These are phyloP conservation scores for Emericellopsis cladophorae DNA, from an alignment of 2,329 filamentous ascomycete genomes.

Conservation along the genomic window DNA sequence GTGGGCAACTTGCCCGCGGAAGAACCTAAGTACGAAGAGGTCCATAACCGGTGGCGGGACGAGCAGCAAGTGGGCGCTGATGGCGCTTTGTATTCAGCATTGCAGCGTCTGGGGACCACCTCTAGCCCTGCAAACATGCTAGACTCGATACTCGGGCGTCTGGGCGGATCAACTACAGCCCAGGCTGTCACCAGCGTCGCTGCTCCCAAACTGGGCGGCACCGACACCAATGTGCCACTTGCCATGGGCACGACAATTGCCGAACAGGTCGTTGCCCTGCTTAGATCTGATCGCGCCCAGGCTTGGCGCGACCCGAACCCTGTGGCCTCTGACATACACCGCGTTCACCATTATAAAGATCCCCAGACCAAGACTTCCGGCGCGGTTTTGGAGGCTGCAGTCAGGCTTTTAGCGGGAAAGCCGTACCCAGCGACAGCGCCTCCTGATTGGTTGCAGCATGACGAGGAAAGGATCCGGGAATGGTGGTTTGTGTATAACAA, in stretches of 20 bases:
- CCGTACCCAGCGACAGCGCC: constrained; percentile 37
- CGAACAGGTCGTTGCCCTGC: constrained; percentile 26
- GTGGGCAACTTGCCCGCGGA: constrained; percentile 23
- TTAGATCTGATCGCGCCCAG: constrained; percentile 29
- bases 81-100: constrained; percentile 27
- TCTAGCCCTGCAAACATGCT: constrained; percentile 21
- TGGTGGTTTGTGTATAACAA: constrained; percentile 39
- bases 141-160: constrained; percentile 25
- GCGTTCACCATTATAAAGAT: constrained; percentile 27
- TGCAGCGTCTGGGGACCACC: constrained; percentile 27
- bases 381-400: constrained; percentile 27
- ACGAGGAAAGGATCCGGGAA: constrained; percentile 31
- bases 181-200: constrained; percentile 1
- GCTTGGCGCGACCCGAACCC: constrained; percentile 29
- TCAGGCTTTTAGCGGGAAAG: constrained; percentile 27
- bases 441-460: constrained; percentile 36
- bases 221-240: constrained; percentile 12
- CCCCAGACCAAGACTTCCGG: constrained; percentile 27
- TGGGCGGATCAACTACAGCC: constrained; percentile 9
- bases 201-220: neutral
- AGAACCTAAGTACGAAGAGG: constrained; percentile 30
- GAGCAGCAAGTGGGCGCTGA: constrained; percentile 28
- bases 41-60: constrained; percentile 36
- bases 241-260: constrained; percentile 20
- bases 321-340: constrained; percentile 16